Base-by-base conservation (phyloP, 305 asterid species). In the Fraxinus xanthoxyloides region DNA sequence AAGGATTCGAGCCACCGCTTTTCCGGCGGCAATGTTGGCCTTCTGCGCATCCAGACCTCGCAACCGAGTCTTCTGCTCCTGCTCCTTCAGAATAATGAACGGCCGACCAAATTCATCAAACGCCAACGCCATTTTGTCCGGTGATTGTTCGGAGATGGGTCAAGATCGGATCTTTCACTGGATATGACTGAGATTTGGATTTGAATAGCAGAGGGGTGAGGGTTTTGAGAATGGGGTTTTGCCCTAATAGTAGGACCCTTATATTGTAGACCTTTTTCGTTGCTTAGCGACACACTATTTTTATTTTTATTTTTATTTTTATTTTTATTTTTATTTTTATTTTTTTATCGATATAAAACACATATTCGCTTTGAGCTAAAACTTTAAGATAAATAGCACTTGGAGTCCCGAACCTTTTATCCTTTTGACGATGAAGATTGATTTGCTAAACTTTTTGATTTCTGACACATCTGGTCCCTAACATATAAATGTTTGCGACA, bases 41-140 rank as follows among this genome's bases (percentile, higher is more conserved):
- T 93, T 95, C 87, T 95, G 98, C 65, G 99, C 99, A 87, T 95
- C 99, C 87, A 95, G 92, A 76, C 99, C 99, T 32, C 97, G 92
- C 83, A 95, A 85, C 75, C 99, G 87, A 38, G 90, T 84, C 86
- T 94, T 95, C 85, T 86, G 91, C 81, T 92, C 98, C 87, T 95
- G 98, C 87, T 95, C 99, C 82, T 89, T 88, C 26, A 95, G 73
- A 54, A 95, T 94, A 54, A 94, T 92, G 87, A 95, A 95, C 17
- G 96, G 97, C 70, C 99, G 91, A n/a, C 99, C 99, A 65, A 46
- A 95, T 63, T 95, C 99, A 65, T 95, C 99, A 92, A 95, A 93
- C 0, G 97, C 98, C 86, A 95, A 77, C 79, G 99, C 97, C 99
- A 94, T 87, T 78, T 26, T 67, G 35, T 3, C 19, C 38, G 3